Percentiles rank a stretch among this genome's conserved stretches.
These are phyloP conservation scores for Zoysia japonica DNA, from an alignment of 176 grass and related monocot genomes.

Conservation along the genomic window DNA sequence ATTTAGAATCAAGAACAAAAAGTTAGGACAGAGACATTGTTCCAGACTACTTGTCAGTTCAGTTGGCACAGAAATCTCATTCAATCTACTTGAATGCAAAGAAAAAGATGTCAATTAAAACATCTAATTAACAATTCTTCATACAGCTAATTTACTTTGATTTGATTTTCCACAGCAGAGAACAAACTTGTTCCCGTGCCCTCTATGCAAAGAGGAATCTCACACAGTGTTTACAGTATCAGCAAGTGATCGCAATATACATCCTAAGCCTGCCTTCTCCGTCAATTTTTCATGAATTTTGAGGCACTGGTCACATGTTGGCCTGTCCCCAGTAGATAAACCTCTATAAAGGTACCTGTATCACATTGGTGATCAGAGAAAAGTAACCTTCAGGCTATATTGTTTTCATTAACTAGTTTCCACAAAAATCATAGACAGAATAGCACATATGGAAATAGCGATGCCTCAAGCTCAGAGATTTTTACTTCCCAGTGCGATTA, in stretches of 20 bases:
- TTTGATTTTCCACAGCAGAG: slow-evolving; percentile 1
- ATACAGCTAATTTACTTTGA: not conserved
- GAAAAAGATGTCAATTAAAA: slow-evolving; percentile 2
- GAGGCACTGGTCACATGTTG: slow-evolving; percentile 94
- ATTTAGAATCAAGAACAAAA: not conserved
- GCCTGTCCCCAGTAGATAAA: slow-evolving; percentile 79
- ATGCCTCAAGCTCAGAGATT: not conserved
- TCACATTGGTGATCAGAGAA: not conserved
- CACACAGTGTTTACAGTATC: slow-evolving; percentile 75
- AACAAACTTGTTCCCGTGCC: not conserved
- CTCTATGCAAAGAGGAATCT: slow-evolving; percentile 13
- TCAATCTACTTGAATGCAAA: not conserved
- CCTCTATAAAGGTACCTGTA: slow-evolving; percentile 50
- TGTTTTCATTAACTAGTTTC: not conserved
- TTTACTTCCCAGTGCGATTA: not conserved
- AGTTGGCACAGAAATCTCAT: not conserved
- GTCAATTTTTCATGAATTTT: slow-evolving; percentile 97
- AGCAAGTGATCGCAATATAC: slow-evolving; percentile 73
- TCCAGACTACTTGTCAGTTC: not conserved
- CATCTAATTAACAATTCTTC: not conserved
- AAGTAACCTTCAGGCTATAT: slow-evolving; percentile 13
- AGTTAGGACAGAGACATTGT: not conserved
- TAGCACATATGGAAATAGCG: not conserved
- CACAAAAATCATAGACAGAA: not conserved
- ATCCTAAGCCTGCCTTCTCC: slow-evolving; percentile 80